Base-by-base conservation (phyloP, 2,329 filamentous ascomycete species). In the Furcasterigmium furcatum region DNA sequence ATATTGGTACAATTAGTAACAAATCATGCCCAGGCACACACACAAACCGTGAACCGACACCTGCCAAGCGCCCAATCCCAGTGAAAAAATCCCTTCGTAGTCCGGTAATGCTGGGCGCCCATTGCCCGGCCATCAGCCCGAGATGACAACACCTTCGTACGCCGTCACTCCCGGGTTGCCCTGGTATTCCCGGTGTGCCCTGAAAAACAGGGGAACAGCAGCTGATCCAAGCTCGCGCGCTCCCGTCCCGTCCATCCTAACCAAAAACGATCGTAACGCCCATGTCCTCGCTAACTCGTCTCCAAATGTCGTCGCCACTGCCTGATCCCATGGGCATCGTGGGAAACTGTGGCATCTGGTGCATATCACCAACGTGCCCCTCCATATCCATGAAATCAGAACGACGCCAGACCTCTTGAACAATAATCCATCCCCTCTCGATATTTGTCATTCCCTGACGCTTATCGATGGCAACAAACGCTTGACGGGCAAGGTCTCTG, bases 391-490 rank as follows among this genome's bases (percentile, higher is more conserved):
- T 54, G 38, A 57, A 49, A 46, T 82, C 78, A 1, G 71, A 71
- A 45, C 79, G 66, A 45, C 68, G 69, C 79, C 82, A 85, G 9
- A 85, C 75, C 57, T 84, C 80, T 52, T 77, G 70, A 4, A 82
- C 74, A 29, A 85, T 77, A 12, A 70, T 70, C 77, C 80, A 82
- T 4, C 80, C 76, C 49, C 79, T 70, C 50, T 73, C 72, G 46
- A 85, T 84, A 54, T 85, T 86, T 16, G 73, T 74, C 82, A 85
- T 85, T 18, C 82, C 80, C 58, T 85, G 82, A 16, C 80, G 65
- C 44, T 66, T 70, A 47, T 77, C 74, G 9, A 82, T 68, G 5
- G 73, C 74, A 5, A 62, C 58, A 54, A 85, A 84, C 0, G 77
- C 67, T 45, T 66, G 65, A 21, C 68, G 60, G 4, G 80, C 78